Evolutionary conservation across 805 yeast genomes (phyloP), one percentile per base, ranked within the genome.

Genomic region (Clavispora phyllophila): DNA sequence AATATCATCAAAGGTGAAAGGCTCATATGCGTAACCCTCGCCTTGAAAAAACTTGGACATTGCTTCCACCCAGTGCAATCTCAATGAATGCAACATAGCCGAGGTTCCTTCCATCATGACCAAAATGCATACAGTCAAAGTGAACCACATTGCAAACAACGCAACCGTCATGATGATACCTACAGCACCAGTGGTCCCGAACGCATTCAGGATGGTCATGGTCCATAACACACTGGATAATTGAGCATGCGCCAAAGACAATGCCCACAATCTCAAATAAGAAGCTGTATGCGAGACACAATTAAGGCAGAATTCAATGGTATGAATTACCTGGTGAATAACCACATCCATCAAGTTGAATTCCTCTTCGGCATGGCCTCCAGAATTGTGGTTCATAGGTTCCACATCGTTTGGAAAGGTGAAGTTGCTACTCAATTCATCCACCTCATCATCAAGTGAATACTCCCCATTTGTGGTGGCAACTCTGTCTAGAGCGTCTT

Each of bases 101-200:
- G 87, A 81, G 0, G 89, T 84, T 43, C 90, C 90, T 64, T 84
- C 90, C 90, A 84, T 84, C 38, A 81, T 69, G 37, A 84, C 89
- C 57, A 84, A 66, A 33, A 84, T 80, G 51, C 79, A 73, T 29
- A 81, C 82, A 0, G 89, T 82, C 51, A 84, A 68, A 6, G 76
- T 73, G 60, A 84, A 83, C 90, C 90, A 84, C 79, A 83, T 75
- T 24, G 80, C 85, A 65, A 83, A 84, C 42, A 84, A 62, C 22
- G 77, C 59, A 15, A 82, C 79, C 2, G 81, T 75, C 75, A 75
- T 74, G 31, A 78, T 44, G 6, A 79, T 76, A 8, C 87, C 87
- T 15, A 61, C 50, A 22, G 68, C 48, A 0, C 87, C 87, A 5
- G 75, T 68, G 23, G 66, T 57, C 2, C 79, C 78, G 61, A 83